Conservation (phyloP, 176 grass and related monocot species). For the Eragrostis nindensis region DNA sequence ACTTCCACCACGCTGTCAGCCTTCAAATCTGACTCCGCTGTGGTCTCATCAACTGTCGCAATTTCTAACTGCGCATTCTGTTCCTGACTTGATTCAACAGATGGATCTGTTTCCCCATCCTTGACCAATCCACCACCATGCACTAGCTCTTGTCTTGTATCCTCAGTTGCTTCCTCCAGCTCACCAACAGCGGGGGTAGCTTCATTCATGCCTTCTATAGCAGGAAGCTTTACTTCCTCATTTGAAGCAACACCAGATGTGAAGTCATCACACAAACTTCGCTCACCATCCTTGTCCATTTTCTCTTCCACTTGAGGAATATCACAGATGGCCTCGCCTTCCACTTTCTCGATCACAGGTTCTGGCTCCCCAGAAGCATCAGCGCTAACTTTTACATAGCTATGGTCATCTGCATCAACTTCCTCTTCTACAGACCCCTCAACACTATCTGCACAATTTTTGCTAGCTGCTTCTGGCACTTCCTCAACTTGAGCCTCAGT, state of each 20-base stretch:
- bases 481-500: slow-evolving; percentile 18
- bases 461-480: neutral
- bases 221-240: slow-evolving; percentile 33
- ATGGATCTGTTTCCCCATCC: slow-evolving; percentile 33
- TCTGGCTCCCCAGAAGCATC: slow-evolving; percentile 16
- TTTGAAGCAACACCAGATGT: slow-evolving; percentile 16
- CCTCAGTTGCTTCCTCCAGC: neutral
- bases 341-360: neutral
- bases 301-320: slow-evolving; percentile 18
- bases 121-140: slow-evolving; percentile 19
- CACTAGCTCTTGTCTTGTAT: slow-evolving; percentile 22
- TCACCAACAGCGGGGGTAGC: neutral
- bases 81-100: neutral
- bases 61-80: slow-evolving; percentile 17
- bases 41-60: slow-evolving; percentile 20
- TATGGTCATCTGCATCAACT: neutral
- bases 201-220: slow-evolving; percentile 17
- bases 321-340: neutral
- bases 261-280: slow-evolving; percentile 1
- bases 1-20: slow-evolving; percentile 16
- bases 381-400: neutral
- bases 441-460: neutral
- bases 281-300: neutral
- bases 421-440: slow-evolving; percentile 29
- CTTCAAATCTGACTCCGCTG: slow-evolving; percentile 31